Evolutionary conservation across 495 filamentous ascomycete species (phyloP).

Genomic region (Podospora conica): DNA sequence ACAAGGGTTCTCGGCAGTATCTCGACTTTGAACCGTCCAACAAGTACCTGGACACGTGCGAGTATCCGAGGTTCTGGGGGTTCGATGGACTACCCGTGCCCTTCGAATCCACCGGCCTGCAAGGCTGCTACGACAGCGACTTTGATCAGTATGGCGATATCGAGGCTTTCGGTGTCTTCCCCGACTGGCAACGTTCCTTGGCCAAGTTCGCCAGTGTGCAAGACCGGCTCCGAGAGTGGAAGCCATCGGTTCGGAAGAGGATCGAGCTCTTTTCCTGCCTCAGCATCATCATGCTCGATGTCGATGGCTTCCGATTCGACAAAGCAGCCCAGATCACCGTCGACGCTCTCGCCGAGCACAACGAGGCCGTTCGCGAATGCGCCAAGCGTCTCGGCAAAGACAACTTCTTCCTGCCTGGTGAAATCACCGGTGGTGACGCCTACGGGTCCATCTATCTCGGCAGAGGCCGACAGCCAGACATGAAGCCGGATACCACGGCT

Average conservation of each 20-base stretch:
- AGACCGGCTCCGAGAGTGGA: slow-evolving; percentile 66
- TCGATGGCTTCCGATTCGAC: slow-evolving; percentile 63
- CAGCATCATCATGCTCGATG: slow-evolving; percentile 55
- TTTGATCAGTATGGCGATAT: slow-evolving; percentile 63
- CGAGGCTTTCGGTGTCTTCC: slow-evolving; percentile 61
- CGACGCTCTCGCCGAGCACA: slow-evolving; percentile 55
- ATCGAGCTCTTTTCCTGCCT: slow-evolving; percentile 61
- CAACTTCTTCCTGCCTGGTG: slow-evolving; percentile 61
- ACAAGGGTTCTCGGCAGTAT: slow-evolving; percentile 53
- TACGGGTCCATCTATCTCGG: slow-evolving; percentile 60
- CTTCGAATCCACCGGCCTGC: slow-evolving; percentile 28
- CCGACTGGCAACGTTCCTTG: slow-evolving; percentile 60
- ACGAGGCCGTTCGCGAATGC: slow-evolving; percentile 47
- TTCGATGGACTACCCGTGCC: slow-evolving; percentile 40
- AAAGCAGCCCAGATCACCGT: slow-evolving; percentile 58
- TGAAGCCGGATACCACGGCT: slow-evolving; percentile 36
- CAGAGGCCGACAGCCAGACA: slow-evolving; percentile 53
- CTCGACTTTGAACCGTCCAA: slow-evolving; percentile 50
- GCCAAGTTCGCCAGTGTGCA: slow-evolving; percentile 68
- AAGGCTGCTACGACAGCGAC: slow-evolving; percentile 62
- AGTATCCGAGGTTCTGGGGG: slow-evolving; percentile 61
- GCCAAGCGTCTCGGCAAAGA: slow-evolving; percentile 50
- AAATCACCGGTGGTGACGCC: slow-evolving; percentile 58
- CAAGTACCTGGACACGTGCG: slow-evolving; percentile 48
- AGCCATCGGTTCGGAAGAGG: slow-evolving; percentile 51